Conservation (phyloP, 192 early-diverging fungal species). For the Glomus cerebriforme region DNA sequence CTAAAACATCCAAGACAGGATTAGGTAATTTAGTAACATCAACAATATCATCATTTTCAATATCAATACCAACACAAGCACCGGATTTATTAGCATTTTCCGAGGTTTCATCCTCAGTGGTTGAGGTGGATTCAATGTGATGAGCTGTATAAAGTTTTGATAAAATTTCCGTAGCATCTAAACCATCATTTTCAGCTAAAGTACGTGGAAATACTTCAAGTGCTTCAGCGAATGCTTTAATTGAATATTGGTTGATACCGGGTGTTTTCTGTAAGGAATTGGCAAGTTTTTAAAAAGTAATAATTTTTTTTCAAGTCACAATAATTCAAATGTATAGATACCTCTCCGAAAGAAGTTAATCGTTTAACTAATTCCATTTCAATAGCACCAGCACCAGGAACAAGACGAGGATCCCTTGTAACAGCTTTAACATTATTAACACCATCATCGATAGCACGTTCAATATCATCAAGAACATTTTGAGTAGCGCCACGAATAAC, state of each 20-base stretch:
- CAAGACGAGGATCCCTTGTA: slow-evolving; percentile 78
- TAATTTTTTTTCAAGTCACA: no score
- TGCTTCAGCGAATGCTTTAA: slow-evolving; percentile 94
- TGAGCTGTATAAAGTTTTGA: slow-evolving; percentile 93
- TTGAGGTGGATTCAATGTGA: slow-evolving; percentile 48
- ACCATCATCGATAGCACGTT: slow-evolving; percentile 97
- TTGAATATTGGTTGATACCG: slow-evolving; percentile 94
- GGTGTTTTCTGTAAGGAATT: slow-evolving; percentile 62
- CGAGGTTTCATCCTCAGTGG: neutral
- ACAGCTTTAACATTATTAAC: slow-evolving; percentile 96
- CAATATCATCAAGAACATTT: slow-evolving; percentile 95
- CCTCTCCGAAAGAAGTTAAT: slow-evolving; percentile 76
- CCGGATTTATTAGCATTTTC: slow-evolving; percentile 60
- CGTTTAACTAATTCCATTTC: slow-evolving; percentile 91
- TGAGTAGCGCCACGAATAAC: slow-evolving; percentile 94
- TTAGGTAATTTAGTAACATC: slow-evolving; percentile 50
- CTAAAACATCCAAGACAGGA: slow-evolving; percentile 75
- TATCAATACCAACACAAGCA: slow-evolving; percentile 81
- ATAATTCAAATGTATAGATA: neutral
- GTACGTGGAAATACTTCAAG: slow-evolving; percentile 95
- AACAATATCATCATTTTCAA: slow-evolving; percentile 68
- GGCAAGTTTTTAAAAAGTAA: no score
- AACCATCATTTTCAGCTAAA: slow-evolving; percentile 90
- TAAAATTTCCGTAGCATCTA: slow-evolving; percentile 91
- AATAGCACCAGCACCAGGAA: slow-evolving; percentile 91